Conservation (phyloP, 163 green algal genomes). For the Dunaliella salina region DNA sequence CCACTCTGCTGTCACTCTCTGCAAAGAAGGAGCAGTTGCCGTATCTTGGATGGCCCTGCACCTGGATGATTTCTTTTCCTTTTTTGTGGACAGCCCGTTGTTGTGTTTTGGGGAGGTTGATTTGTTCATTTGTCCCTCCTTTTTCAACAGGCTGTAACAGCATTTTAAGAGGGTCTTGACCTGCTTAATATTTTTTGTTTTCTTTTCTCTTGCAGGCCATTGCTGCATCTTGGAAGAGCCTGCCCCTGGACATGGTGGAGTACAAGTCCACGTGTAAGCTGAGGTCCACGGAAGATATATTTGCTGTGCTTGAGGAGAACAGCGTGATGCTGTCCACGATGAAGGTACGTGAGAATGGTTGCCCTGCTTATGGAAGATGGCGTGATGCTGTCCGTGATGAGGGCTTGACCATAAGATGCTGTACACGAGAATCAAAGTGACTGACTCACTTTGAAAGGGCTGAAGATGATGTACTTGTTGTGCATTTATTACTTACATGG, state of each 20-base stretch:
- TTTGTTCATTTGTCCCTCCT: no score
- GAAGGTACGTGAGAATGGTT: slow-evolving; percentile 42
- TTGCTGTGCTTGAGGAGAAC: slow-evolving; percentile 81
- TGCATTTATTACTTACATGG: no score
- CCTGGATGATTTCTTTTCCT: no score
- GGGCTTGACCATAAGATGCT: not conserved
- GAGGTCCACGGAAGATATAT: slow-evolving; percentile 75
- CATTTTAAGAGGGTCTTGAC: no score
- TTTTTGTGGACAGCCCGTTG: no score
- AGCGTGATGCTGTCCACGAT: slow-evolving; percentile 79
- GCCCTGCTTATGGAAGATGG: no score
- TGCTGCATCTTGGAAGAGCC: slow-evolving; percentile 18
- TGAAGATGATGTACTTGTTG: no score
- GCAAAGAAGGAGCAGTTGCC: slow-evolving; percentile 6
- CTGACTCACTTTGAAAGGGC: no score
- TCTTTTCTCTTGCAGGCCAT: slow-evolving; percentile 7
- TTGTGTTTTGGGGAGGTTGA: no score
- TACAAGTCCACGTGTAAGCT: slow-evolving; percentile 80
- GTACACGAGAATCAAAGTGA: not conserved
- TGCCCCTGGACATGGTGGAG: slow-evolving; percentile 70
- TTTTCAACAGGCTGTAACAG: no score
- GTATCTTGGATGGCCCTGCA: slow-evolving; percentile 31
- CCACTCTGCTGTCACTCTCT: no score
- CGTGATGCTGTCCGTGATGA: not conserved
- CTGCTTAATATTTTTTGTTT: no score